phyloP scores from a whole-genome alignment of 805 yeast genomes.

The Kurtzmaniella cleridarum region DNA sequence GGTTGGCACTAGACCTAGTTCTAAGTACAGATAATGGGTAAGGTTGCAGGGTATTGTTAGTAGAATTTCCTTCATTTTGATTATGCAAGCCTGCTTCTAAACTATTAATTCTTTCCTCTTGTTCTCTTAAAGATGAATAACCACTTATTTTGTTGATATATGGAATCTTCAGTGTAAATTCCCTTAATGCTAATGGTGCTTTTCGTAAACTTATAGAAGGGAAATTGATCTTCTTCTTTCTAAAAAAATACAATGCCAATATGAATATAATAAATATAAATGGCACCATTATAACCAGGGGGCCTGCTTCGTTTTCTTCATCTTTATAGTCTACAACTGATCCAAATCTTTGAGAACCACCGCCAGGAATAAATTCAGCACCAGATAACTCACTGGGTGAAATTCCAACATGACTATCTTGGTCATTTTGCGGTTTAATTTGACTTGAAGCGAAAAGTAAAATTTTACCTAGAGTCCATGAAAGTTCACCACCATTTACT shows the following conservation, averaged over 20 bases:
- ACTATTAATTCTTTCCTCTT: slow-evolving; percentile 12
- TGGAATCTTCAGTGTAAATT: slow-evolving; percentile 14
- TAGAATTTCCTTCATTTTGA: slow-evolving; percentile 8
- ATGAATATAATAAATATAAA: slow-evolving; percentile 13
- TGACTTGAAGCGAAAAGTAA: slow-evolving; percentile 76
- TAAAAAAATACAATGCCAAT: slow-evolving; percentile 8
- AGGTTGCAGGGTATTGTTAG: slow-evolving; percentile 15
- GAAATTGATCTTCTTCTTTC: slow-evolving; percentile 3
- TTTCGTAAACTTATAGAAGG: background rate
- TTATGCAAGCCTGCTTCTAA: slow-evolving; percentile 28
- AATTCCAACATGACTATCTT: slow-evolving; percentile 29
- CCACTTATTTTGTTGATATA: slow-evolving; percentile 6
- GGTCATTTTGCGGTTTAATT: slow-evolving; percentile 24
- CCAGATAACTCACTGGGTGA: slow-evolving; percentile 35
- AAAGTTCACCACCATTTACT: slow-evolving; percentile 77
- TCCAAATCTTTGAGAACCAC: slow-evolving; percentile 7
- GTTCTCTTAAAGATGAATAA: slow-evolving; percentile 2
- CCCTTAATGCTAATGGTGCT: slow-evolving; percentile 6
- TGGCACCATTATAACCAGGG: slow-evolving; percentile 8
- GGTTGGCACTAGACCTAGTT: slow-evolving; percentile 32
- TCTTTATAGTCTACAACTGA: slow-evolving; percentile 1
- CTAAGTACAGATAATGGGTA: slow-evolving; percentile 21
- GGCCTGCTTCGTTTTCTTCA: slow-evolving; percentile 7
- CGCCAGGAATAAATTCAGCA: slow-evolving; percentile 27
- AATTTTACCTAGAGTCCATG: slow-evolving; percentile 94